A percentile compares a stretch with the other conserved stretches of the same genome.
phyloP scores from a whole-genome alignment of 2,329 filamentous ascomycete species.

The Scolecobasidium constrictum region DNA sequence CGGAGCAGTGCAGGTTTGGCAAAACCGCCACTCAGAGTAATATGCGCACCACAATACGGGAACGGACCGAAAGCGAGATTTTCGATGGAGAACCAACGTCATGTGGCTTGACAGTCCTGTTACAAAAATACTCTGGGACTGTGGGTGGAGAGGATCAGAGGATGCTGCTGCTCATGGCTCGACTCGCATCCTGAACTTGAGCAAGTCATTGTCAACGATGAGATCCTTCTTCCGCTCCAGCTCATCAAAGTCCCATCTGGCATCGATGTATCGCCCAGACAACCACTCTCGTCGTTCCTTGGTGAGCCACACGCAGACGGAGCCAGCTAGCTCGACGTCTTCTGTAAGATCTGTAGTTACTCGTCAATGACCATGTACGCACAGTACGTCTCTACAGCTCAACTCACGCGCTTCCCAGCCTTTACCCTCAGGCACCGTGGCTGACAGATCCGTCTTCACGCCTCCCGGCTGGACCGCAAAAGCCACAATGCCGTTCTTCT shows the following conservation, averaged over 20 bases:
- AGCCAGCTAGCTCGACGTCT: constrained; percentile 4
- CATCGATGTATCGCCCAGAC: constrained; percentile 7
- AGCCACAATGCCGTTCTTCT: constrained; percentile 15
- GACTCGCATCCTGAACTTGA: constrained; percentile 8
- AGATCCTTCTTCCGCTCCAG: constrained; percentile 1
- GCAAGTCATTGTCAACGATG: constrained; percentile 5
- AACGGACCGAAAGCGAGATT: no score
- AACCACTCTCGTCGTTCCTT: constrained; percentile 7
- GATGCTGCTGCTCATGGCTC: no score
- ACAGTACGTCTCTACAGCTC: not conserved
- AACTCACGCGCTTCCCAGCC: constrained; percentile 8
- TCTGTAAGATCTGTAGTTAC: constrained; percentile 4
- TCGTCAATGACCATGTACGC: not conserved
- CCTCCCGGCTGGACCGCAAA: constrained; percentile 20
- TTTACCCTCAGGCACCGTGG: constrained; percentile 5
- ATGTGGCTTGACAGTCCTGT: no score
- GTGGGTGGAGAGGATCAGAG: no score
- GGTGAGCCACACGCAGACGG: constrained; percentile 6
- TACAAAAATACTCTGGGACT: no score
- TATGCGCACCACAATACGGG: no score
- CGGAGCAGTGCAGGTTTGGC: no score
- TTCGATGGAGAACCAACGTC: no score
- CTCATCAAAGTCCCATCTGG: constrained; percentile 7
- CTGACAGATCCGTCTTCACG: constrained; percentile 15
- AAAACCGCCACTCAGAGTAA: no score